A percentile compares a stretch with the other conserved stretches of the same genome.
These are phyloP conservation scores for Xylona heveae DNA, from an alignment of 495 filamentous ascomycete species.

Conservation along the genomic window DNA sequence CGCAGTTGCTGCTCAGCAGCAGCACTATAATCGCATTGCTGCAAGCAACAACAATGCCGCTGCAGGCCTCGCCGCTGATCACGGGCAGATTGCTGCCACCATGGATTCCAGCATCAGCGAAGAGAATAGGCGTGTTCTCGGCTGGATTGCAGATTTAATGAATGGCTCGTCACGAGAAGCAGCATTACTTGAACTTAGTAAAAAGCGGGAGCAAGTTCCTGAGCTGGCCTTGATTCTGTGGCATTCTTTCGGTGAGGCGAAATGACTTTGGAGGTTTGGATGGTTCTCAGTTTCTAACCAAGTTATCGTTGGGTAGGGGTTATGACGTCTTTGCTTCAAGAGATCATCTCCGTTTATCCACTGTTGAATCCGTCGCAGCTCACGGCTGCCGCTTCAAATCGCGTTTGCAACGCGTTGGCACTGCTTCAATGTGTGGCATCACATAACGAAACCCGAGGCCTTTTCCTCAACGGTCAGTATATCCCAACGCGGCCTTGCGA, in stretches of 20 bases:
- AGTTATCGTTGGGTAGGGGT: too few relatives aligned
- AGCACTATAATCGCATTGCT: conserved; percentile 60
- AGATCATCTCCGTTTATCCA: conserved; percentile 97
- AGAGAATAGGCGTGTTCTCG: conserved; percentile 78
- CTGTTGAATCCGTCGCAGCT: conserved; percentile 90
- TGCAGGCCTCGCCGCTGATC: conserved; percentile 22
- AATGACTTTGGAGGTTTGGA: background rate
- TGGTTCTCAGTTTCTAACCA: conserved; percentile 1
- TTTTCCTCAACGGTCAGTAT: conserved; percentile 72
- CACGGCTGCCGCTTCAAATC: conserved; percentile 87
- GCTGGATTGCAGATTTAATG: conserved; percentile 82
- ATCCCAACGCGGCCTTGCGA: conserved; percentile 2
- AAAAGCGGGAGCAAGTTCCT: conserved; percentile 95
- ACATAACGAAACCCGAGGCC: conserved; percentile 81
- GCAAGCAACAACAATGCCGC: conserved; percentile 30
- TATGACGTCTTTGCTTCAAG: conserved; percentile 92
- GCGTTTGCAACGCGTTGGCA: conserved; percentile 93
- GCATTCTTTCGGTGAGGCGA: conserved; percentile 82
- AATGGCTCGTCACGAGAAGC: conserved; percentile 73
- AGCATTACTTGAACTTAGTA: conserved; percentile 88
- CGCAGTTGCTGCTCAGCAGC: conserved; percentile 46
- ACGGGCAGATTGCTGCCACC: conserved; percentile 27
- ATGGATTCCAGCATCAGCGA: conserved; percentile 49
- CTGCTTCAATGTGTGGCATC: conserved; percentile 95
- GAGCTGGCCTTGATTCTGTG: conserved; percentile 92